Evolutionary conservation across 306 rosid genomes (phyloP), one percentile per base, ranked within the genome.

Genomic region (Cucurbita moschata): DNA sequence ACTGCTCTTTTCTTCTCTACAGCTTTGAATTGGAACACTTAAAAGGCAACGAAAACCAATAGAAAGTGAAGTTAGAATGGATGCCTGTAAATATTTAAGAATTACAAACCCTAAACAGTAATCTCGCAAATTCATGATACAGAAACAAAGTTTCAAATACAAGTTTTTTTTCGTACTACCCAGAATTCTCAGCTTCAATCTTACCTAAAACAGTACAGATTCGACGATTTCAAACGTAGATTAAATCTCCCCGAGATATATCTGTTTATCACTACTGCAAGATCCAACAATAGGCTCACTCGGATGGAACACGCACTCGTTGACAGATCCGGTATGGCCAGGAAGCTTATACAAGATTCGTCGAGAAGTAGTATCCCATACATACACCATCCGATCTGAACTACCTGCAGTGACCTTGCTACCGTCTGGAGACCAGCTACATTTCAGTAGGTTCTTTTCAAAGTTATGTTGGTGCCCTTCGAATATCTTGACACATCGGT

Each of bases 401-500:
- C 98, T 94, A 57, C 96, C 98, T 0, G 97, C 87, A 0, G 97
- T 86, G 75, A 94, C 97, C 83, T 88, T 94, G 89, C 96, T 88
- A 80, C 98, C 98, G 82, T 90, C 97, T 14, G 88, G 81, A 8
- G 97, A 94, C 98, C 98, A 94, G 75, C 85, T 50, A 76, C 98
- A 90, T 69, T 94, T 90, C 87, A 90, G 81, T 79, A 86, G 81
- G 82, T 89, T 89, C 86, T 90, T 90, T 69, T 94, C 96, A 30
- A 90, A 94, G 84, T 90, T 90, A 85, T 94, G 98, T 62, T 90
- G 97, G 80, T 90, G 97, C 74, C 98, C 98, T 87, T 90, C 97
- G 68, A 94, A 55, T 74, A 90, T 84, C 88, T 94, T 94, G 77
- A 94, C 94, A 39, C 96, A 90, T 47, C 97, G 94, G 73, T 94